Conservation (phyloP, 176 grass and related monocot species). For the Paspalum notatum region DNA sequence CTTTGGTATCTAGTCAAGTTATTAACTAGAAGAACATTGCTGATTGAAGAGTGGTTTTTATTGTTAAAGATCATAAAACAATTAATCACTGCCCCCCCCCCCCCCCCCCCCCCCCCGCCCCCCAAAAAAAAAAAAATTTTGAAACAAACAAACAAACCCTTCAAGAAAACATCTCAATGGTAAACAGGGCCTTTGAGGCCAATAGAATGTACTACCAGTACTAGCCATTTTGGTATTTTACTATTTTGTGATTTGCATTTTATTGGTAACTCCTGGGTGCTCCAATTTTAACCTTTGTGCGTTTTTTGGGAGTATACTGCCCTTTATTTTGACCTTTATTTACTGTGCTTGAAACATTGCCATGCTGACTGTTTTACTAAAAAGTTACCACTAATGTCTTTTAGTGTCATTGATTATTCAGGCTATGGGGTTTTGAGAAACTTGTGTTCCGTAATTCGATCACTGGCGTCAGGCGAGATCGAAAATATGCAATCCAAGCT, state of each 20-base stretch:
- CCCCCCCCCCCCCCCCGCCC: no score
- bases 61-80: neutral
- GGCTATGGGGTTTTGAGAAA: conserved; percentile 92
- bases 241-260: neutral
- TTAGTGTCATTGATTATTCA: conserved; percentile 25
- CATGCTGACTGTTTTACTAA: neutral
- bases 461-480: conserved; percentile 67
- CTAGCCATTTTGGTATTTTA: neutral
- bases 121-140: no score
- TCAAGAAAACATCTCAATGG: no score
- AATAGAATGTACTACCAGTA: neutral
- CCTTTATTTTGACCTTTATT: neutral
- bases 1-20: neutral
- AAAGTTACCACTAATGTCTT: neutral
- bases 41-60: neutral
- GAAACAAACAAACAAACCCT: conserved; percentile 1
- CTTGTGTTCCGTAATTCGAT: conserved; percentile 71
- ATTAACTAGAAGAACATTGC: neutral
- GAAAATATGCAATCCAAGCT: conserved; percentile 86
- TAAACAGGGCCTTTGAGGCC: no score
- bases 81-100: neutral
- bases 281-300: neutral
- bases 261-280: neutral
- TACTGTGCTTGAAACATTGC: neutral
- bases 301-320: neutral